Conservation (phyloP, 1,284 basidiomycete species). For the Moniliophthora roreri region DNA sequence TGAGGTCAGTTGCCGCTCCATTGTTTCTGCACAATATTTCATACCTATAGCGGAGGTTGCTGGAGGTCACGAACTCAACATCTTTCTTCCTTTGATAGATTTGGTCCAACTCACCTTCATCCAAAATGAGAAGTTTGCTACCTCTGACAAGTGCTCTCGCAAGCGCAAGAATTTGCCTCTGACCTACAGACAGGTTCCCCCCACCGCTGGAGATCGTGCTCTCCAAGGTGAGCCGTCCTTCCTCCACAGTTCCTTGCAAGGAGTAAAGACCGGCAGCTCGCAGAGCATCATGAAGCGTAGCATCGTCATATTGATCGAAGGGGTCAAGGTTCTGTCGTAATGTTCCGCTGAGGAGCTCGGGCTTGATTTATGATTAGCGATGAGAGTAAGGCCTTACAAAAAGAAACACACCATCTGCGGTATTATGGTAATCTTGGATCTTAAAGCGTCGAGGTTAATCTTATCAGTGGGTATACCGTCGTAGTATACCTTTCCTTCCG, state of each 20-base stretch:
- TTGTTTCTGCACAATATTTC: slow-evolving; percentile 4
- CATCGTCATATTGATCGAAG: slow-evolving; percentile 74
- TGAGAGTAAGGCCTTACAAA: neutral
- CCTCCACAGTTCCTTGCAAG: slow-evolving; percentile 49
- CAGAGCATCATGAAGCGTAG: slow-evolving; percentile 52
- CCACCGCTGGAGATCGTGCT: slow-evolving; percentile 58
- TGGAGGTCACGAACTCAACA: slow-evolving; percentile 16
- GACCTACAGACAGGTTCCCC: slow-evolving; percentile 26
- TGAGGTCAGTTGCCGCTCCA: slow-evolving; percentile 6
- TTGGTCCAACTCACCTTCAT: slow-evolving; percentile 44
- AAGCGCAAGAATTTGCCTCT: slow-evolving; percentile 39
- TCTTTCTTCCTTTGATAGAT: neutral
- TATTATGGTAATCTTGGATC: slow-evolving; percentile 65
- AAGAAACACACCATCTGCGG: slow-evolving; percentile 46
- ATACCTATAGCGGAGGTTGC: slow-evolving; percentile 56
- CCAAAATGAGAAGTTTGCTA: slow-evolving; percentile 60
- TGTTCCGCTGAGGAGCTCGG: slow-evolving; percentile 63
- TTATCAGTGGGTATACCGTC: slow-evolving; percentile 45
- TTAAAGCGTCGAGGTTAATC: slow-evolving; percentile 65
- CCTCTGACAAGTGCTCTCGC: slow-evolving; percentile 35
- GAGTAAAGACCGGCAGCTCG: slow-evolving; percentile 55
- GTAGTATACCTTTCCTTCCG: slow-evolving; percentile 55
- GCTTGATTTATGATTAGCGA: slow-evolving; percentile 39
- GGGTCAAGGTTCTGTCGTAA: slow-evolving; percentile 67
- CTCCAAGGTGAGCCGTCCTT: slow-evolving; percentile 53